Conservation (phyloP, 768 basidiomycete genomes). For the Kwoniella europaea region DNA sequence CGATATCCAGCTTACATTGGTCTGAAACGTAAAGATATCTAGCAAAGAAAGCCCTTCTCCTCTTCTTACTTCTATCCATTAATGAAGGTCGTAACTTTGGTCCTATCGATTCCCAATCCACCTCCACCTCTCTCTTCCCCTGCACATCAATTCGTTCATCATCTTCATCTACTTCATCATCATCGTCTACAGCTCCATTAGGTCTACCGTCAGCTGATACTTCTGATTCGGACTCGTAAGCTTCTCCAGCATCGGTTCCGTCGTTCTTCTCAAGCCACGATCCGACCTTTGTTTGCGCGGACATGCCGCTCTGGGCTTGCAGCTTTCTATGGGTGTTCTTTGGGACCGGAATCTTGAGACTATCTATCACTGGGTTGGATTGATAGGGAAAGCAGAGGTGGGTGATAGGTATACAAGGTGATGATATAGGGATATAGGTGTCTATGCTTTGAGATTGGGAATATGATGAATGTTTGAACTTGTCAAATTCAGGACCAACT, state of each 20-base stretch:
- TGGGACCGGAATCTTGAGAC: slow-evolving; percentile 35
- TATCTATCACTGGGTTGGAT: not conserved
- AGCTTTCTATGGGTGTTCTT: slow-evolving; percentile 43
- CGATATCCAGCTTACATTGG: slow-evolving; percentile 30
- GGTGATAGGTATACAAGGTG: not conserved
- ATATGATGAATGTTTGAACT: not conserved
- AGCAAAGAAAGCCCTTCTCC: slow-evolving; percentile 39
- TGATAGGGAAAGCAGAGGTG: slow-evolving; percentile 4
- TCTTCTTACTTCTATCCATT: slow-evolving; percentile 41
- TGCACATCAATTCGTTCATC: slow-evolving; percentile 13
- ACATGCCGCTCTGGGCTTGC: slow-evolving; percentile 40
- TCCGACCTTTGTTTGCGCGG: slow-evolving; percentile 48
- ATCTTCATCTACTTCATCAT: slow-evolving; percentile 27
- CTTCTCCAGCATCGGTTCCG: slow-evolving; percentile 31
- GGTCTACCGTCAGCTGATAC: slow-evolving; percentile 8
- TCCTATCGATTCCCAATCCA: slow-evolving; percentile 45
- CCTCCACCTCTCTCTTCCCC: slow-evolving; percentile 26
- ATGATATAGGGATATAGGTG: not conserved
- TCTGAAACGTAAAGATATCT: slow-evolving; percentile 39
- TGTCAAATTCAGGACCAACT: slow-evolving; percentile 11
- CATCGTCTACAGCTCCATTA: slow-evolving; percentile 25
- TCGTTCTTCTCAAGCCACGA: slow-evolving; percentile 48
- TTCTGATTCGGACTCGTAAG: slow-evolving; percentile 40
- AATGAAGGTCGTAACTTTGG: slow-evolving; percentile 32
- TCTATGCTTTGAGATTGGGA: not conserved